phyloP scores from a whole-genome alignment of 352 stramenopile species.

The Phytophthora gonapodyides region DNA sequence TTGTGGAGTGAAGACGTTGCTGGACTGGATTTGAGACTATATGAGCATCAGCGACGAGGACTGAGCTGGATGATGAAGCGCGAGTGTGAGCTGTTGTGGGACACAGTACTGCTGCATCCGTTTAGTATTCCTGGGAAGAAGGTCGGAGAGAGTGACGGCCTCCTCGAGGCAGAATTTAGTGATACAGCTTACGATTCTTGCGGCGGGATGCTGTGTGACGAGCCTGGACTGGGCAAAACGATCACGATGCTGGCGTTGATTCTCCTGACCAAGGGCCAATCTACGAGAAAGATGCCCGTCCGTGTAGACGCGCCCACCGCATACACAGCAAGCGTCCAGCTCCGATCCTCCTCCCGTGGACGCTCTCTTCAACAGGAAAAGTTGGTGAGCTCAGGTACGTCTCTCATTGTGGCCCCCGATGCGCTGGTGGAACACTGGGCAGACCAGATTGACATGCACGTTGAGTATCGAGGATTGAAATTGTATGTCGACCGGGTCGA shows the following conservation, averaged over 20 bases:
- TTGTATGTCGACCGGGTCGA: constrained; percentile 42
- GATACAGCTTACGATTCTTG: constrained; percentile 60
- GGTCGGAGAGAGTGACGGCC: constrained; percentile 25
- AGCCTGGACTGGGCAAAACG: constrained; percentile 78
- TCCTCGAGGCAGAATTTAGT: constrained; percentile 44
- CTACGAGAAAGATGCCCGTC: constrained; percentile 15
- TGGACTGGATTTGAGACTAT: constrained; percentile 62
- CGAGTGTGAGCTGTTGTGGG: constrained; percentile 35
- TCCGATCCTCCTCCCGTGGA: constrained; percentile 15
- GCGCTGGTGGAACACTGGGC: constrained; percentile 74
- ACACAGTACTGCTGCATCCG: constrained; percentile 40
- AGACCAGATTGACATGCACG: constrained; percentile 64
- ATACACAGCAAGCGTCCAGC: constrained; percentile 13
- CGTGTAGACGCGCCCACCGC: constrained; percentile 8
- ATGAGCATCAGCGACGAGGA: constrained; percentile 66
- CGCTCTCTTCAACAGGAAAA: constrained; percentile 15
- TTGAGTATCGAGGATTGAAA: constrained; percentile 29
- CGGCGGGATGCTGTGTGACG: constrained; percentile 77
- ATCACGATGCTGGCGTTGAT: constrained; percentile 85
- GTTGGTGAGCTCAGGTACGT: constrained; percentile 45
- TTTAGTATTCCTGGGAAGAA: constrained; percentile 41
- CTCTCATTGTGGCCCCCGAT: constrained; percentile 66
- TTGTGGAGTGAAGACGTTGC: constrained; percentile 60
- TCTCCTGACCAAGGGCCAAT: constrained; percentile 65
- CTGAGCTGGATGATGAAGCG: constrained; percentile 78